Evolutionary conservation across 2,329 filamentous ascomycete genomes (phyloP).

Genomic region (Ustulina deusta): DNA sequence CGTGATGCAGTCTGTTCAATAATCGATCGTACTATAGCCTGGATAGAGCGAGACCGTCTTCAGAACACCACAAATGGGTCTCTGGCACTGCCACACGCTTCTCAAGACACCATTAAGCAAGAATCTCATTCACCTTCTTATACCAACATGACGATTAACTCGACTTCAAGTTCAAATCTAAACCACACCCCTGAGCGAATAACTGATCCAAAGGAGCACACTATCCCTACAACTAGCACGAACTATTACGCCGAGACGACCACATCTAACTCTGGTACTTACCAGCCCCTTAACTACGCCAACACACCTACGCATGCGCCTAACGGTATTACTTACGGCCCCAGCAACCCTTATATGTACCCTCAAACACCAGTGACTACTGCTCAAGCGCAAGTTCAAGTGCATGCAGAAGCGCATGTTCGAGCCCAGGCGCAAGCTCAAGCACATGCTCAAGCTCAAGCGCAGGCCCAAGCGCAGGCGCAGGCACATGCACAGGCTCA

Average conservation of each 20-base stretch:
- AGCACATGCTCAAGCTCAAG: constrained; percentile 46
- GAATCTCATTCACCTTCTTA: constrained; percentile 49
- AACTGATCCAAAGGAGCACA: constrained; percentile 43
- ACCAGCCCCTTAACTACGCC: constrained; percentile 47
- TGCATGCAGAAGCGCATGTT: constrained; percentile 45
- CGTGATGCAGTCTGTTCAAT: constrained; percentile 60
- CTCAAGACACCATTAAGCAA: constrained; percentile 50
- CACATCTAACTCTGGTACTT: constrained; percentile 45
- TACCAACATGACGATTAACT: constrained; percentile 41
- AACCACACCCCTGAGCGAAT: constrained; percentile 42
- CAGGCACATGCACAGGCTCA: constrained; percentile 40
- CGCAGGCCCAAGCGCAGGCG: constrained; percentile 35
- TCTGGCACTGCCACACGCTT: constrained; percentile 37
- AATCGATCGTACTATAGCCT: constrained; percentile 63
- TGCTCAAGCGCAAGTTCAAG: constrained; percentile 41
- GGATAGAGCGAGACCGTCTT: constrained; percentile 65
- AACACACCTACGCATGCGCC: constrained; percentile 43
- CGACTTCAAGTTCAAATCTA: constrained; percentile 38
- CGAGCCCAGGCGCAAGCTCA: constrained; percentile 45
- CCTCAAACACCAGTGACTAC: constrained; percentile 46
- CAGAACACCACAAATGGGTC: constrained; percentile 48
- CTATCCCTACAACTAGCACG: constrained; percentile 42
- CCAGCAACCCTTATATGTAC: constrained; percentile 48
- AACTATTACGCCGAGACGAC: constrained; percentile 47
- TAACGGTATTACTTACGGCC: constrained; percentile 46